A percentile compares a stretch with the other conserved stretches of the same genome.
These are phyloP conservation scores for Ascocoryne sarcoides DNA, from an alignment of 2,329 filamentous ascomycete species.

Conservation along the genomic window DNA sequence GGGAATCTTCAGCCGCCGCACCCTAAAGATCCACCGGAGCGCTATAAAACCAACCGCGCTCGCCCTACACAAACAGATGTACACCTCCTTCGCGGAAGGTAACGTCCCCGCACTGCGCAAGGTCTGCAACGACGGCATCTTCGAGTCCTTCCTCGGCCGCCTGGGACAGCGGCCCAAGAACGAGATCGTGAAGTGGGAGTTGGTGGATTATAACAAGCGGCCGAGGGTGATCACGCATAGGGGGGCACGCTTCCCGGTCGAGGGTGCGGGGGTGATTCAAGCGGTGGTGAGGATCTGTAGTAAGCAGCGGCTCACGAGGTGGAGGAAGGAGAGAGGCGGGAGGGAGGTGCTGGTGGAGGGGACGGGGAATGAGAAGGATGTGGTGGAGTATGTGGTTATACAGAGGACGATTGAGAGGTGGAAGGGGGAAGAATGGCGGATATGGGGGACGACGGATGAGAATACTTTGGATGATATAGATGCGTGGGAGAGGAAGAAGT, in stretches of 20 bases:
- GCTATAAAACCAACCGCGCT: constrained; percentile 44
- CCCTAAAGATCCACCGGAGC: constrained; percentile 35
- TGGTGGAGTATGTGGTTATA: constrained; percentile 58
- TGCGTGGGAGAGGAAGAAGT: constrained; percentile 10
- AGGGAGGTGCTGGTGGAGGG: constrained; percentile 33
- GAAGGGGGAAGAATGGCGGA: constrained; percentile 45
- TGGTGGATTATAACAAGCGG: constrained; percentile 40
- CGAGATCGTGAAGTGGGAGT: constrained; percentile 43
- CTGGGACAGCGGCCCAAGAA: constrained; percentile 42
- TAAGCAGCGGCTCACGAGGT: constrained; percentile 43
- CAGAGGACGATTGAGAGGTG: constrained; percentile 38
- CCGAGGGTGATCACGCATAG: constrained; percentile 40
- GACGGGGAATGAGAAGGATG: constrained; percentile 41
- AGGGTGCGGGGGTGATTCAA: constrained; percentile 41
- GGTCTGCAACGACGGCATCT: constrained; percentile 47
- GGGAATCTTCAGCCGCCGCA: constrained; percentile 12
- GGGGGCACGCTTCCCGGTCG: constrained; percentile 37
- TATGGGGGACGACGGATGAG: constrained; percentile 55
- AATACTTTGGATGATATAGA: constrained; percentile 34
- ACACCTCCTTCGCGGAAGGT: constrained; percentile 50
- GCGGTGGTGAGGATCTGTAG: constrained; percentile 53
- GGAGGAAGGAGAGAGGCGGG: constrained; percentile 22
- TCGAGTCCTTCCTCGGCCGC: constrained; percentile 40
- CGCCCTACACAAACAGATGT: constrained; percentile 52
- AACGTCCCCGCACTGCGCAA: constrained; percentile 41